phyloP scores from a whole-genome alignment of 768 basidiomycete species.

The Lentinula raphanica region DNA sequence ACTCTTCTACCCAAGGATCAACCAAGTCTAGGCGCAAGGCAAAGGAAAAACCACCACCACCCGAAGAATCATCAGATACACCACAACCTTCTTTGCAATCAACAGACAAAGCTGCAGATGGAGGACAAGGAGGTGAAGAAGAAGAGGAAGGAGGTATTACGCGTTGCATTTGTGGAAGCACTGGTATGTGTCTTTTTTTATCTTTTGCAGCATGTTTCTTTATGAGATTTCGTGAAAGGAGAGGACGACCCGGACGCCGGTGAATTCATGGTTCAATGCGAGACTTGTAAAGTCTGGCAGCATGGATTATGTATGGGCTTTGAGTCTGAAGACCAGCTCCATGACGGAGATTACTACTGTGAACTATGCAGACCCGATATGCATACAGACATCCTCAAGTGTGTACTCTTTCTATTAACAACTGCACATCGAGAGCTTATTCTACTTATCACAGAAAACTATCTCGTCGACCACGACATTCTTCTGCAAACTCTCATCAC shows the following conservation, averaged over 20 bases:
- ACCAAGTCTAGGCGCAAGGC: constrained; percentile 57
- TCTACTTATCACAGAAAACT: constrained; percentile 42
- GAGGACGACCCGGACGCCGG: constrained; percentile 80
- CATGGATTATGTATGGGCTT: constrained; percentile 96
- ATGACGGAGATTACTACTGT: constrained; percentile 85
- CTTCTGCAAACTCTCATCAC: constrained; percentile 59
- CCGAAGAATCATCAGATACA: neutral
- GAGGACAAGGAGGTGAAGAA: constrained; percentile 38
- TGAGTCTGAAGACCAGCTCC: constrained; percentile 67
- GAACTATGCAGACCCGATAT: constrained; percentile 87
- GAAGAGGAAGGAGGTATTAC: constrained; percentile 59
- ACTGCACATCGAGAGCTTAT: neutral
- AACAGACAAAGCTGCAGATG: constrained; percentile 33
- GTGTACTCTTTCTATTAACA: constrained; percentile 23
- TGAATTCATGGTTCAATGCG: constrained; percentile 97
- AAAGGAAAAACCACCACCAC: constrained; percentile 42
- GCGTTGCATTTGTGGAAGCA: constrained; percentile 82
- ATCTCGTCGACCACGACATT: constrained; percentile 45
- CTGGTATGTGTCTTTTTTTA: constrained; percentile 45
- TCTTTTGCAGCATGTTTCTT: constrained; percentile 19
- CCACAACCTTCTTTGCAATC: neutral
- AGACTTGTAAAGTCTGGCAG: constrained; percentile 97
- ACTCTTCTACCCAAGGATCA: constrained; percentile 24
- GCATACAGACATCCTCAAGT: constrained; percentile 81
- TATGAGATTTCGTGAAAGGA: constrained; percentile 26